These are phyloP conservation scores for Microsporum ferrugineum DNA, from an alignment of 2,329 filamentous ascomycete species.

Conservation along the genomic window DNA sequence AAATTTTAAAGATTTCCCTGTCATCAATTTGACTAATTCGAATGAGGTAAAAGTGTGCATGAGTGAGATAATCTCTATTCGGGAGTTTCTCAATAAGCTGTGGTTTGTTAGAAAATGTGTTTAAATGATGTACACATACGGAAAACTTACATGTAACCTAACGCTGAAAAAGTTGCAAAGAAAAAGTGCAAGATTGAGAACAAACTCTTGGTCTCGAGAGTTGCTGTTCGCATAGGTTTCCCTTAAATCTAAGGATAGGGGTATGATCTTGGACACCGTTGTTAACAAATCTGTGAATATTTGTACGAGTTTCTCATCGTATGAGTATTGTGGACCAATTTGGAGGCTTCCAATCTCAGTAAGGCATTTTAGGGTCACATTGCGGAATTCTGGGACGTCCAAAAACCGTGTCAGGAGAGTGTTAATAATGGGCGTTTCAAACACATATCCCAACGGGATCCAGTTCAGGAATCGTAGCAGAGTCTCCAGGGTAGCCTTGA, in stretches of 20 bases:
- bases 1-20: conserved; percentile 98
- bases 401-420: conserved; percentile 87
- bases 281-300: conserved; percentile 98
- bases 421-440: conserved; percentile 93
- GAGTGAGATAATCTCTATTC: conserved; percentile 85
- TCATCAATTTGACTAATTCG: conserved; percentile 98
- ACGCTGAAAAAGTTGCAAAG: conserved; percentile 94
- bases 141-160: conserved; percentile 59
- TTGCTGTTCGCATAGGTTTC: conserved; percentile 85
- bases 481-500: conserved; percentile 95
- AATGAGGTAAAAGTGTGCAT: conserved; percentile 96
- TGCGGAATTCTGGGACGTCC: conserved; percentile 87
- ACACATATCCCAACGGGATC: conserved; percentile 97
- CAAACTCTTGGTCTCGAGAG: conserved; percentile 88
- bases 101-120: conserved; percentile 12
- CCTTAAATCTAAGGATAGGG: conserved; percentile 79
- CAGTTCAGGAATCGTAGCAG: conserved; percentile 95
- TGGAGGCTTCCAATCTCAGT: conserved; percentile 94
- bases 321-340: conserved; percentile 62
- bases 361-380: conserved; percentile 89
- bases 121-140: conserved; percentile 14
- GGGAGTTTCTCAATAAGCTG: conserved; percentile 90
- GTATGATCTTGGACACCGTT: conserved; percentile 86
- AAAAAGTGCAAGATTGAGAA: conserved; percentile 92
- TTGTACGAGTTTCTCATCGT: conserved; percentile 88